phyloP scores from a whole-genome alignment of 345 rosid species.

The Hypericum androsaemum region DNA sequence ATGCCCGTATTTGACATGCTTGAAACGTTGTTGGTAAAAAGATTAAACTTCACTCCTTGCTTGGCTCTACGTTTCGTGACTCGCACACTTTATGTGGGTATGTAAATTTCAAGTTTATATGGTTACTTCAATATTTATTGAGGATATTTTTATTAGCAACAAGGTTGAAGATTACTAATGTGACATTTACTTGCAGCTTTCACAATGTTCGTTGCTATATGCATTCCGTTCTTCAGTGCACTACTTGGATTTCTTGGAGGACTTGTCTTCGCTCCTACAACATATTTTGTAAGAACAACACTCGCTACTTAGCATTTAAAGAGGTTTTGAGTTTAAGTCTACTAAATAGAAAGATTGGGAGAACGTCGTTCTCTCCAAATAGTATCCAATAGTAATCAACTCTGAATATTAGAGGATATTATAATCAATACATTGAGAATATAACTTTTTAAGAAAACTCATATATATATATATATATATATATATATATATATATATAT shows the following conservation, averaged over 20 bases:
- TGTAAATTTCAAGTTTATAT: conserved; percentile 5
- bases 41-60: conserved; percentile 36
- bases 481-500: too few species aligned
- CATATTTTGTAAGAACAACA: conserved; percentile 45
- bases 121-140: not conserved
- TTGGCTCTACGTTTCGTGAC: conserved; percentile 49
- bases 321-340: too few species aligned
- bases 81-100: conserved; percentile 63
- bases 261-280: conserved; percentile 73
- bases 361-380: too few species aligned
- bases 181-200: conserved; percentile 31
- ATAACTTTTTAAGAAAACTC: too few species aligned
- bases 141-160: too few species aligned
- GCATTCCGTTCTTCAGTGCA: conserved; percentile 72
- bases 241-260: conserved; percentile 85
- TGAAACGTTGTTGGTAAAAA: conserved; percentile 53
- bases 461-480: too few species aligned
- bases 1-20: conserved; percentile 90
- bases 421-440: too few species aligned
- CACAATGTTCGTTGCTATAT: conserved; percentile 53
- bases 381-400: too few species aligned
- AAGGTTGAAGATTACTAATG: not conserved
- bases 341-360: too few species aligned
- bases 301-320: too few species aligned
- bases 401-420: too few species aligned